These are phyloP conservation scores for Cicer yamashitae DNA, from an alignment of 306 rosid species.

Conservation along the genomic window DNA sequence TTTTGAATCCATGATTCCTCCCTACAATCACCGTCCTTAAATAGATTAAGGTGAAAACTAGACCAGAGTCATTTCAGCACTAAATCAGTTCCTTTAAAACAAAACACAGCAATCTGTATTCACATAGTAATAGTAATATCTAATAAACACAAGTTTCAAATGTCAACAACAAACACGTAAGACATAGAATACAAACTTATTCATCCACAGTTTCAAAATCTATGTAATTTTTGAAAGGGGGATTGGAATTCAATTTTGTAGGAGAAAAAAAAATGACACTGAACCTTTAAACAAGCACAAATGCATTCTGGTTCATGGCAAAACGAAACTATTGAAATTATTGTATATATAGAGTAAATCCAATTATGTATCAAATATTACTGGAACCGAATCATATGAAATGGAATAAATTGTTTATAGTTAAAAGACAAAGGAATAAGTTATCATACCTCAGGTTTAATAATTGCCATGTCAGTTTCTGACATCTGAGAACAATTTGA, in stretches of 20 bases:
- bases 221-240: background rate
- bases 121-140: constrained; percentile 22
- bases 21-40: constrained; percentile 2
- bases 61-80: constrained; percentile 24
- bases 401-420: background rate
- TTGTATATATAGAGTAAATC: background rate
- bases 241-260: background rate
- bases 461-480: constrained; percentile 82
- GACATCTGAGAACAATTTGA: constrained; percentile 66
- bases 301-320: constrained; percentile 23
- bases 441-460: constrained; percentile 86
- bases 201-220: constrained; percentile 35
- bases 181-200: background rate
- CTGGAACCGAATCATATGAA: constrained; percentile 5
- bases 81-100: constrained; percentile 31
- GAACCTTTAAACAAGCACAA: constrained; percentile 7
- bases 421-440: constrained; percentile 17
- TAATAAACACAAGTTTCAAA: constrained; percentile 23
- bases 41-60: constrained; percentile 38
- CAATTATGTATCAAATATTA: constrained; percentile 11
- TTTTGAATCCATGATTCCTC: constrained; percentile 22
- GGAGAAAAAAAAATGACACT: background rate
- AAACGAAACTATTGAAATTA: constrained; percentile 25
- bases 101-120: constrained; percentile 33
- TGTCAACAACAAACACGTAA: constrained; percentile 9